Evolutionary conservation across 768 basidiomycete genomes (phyloP).

Genomic region (Russula dissimulans): DNA sequence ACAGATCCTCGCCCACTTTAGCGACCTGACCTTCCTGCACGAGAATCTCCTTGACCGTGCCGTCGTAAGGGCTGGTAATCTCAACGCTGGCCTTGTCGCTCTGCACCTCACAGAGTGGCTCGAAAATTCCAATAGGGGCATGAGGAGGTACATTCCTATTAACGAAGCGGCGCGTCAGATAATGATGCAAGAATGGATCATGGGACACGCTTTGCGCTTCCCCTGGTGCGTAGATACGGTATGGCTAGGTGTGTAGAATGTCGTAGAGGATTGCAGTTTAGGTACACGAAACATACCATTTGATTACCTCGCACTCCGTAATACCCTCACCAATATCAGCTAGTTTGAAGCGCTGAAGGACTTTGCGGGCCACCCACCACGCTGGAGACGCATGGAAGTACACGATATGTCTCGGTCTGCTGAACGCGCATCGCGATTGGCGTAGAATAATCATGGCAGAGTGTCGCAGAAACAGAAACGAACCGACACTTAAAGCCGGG

Average conservation of each 20-base stretch:
- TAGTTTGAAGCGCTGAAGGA: constrained; percentile 58
- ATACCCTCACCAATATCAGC: constrained; percentile 89
- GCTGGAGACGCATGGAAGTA: constrained; percentile 31
- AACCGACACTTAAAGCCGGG: too few species aligned
- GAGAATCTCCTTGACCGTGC: constrained; percentile 59
- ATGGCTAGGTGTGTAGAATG: not conserved
- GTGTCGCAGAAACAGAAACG: not conserved
- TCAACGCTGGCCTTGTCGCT: constrained; percentile 88
- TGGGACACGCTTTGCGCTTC: not conserved
- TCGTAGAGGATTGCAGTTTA: not conserved
- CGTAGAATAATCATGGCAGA: constrained; percentile 8
- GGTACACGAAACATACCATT: constrained; percentile 45
- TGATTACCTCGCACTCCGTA: constrained; percentile 82
- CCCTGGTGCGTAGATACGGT: too few species aligned
- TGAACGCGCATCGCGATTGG: not conserved
- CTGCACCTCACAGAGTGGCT: constrained; percentile 74
- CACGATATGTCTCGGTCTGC: not conserved
- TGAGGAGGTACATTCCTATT: constrained; percentile 57
- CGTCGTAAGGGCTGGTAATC: constrained; percentile 81
- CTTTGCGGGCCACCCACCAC: constrained; percentile 28
- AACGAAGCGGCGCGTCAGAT: not conserved
- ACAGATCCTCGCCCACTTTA: constrained; percentile 72
- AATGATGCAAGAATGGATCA: constrained; percentile 4
- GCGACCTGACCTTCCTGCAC: constrained; percentile 78
- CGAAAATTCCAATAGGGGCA: constrained; percentile 50